These are phyloP conservation scores for Quercus phellos DNA, from an alignment of 331 rosid genomes.

Conservation along the genomic window DNA sequence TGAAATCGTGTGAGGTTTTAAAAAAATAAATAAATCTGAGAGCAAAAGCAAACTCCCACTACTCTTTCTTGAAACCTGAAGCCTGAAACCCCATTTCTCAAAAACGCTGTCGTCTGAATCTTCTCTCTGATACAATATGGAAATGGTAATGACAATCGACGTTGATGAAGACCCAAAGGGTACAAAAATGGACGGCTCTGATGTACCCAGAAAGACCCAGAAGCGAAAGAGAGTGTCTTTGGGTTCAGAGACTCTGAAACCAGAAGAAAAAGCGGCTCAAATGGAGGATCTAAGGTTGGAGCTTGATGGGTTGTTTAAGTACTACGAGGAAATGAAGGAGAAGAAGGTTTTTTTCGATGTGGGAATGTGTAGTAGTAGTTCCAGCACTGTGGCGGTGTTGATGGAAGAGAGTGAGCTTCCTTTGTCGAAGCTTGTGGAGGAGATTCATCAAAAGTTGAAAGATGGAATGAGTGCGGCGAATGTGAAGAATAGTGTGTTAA, in stretches of 20 bases:
- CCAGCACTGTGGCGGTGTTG: constrained; percentile 48
- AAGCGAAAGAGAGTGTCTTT: constrained; percentile 55
- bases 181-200: constrained; percentile 18
- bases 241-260: constrained; percentile 23
- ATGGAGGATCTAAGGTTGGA: constrained; percentile 46
- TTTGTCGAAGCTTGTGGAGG: constrained; percentile 61
- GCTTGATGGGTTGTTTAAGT: constrained; percentile 53
- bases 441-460: constrained; percentile 42
- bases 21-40: too few relatives aligned
- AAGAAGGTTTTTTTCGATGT: constrained; percentile 37
- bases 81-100: too few relatives aligned
- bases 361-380: constrained; percentile 30
- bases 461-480: constrained; percentile 32
- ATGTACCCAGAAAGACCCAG: constrained; percentile 34
- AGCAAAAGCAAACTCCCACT: too few relatives aligned
- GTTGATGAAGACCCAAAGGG: constrained; percentile 23
- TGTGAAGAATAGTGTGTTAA: constrained; percentile 64
- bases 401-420: constrained; percentile 87
- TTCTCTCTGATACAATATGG: not conserved
- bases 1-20: too few relatives aligned
- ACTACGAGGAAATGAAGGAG: constrained; percentile 43
- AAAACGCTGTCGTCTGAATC: too few relatives aligned
- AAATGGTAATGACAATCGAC: constrained; percentile 37
- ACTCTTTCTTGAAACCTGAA: too few relatives aligned
- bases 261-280: constrained; percentile 38